Base-by-base conservation (phyloP, 768 basidiomycete species). In the Boletus vermiculosoides region DNA sequence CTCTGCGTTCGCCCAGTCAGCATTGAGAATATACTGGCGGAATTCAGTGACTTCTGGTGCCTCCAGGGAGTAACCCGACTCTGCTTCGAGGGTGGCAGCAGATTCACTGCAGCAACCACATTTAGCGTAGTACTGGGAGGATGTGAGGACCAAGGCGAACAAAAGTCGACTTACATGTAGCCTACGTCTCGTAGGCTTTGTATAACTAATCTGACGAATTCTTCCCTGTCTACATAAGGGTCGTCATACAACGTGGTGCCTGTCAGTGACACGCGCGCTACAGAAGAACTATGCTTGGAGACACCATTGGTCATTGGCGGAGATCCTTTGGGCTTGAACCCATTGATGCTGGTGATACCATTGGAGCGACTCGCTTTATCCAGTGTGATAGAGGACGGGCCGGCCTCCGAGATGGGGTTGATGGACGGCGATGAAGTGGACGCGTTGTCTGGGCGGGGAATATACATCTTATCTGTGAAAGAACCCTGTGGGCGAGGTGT, bases 121-220 rank as follows among this genome's bases (percentile, higher is more conserved):
- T 57, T 70, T 42, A 63, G 57, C 56, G 40, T 58, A 55, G 25
- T 25, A 22, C 28, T 20, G 45, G 49, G 31, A 36, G 31, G 50
- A 50, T 20, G 30, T 65, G 53, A 44, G n/a, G 58, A 63, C 47
- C 49, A 54, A 42, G 28, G 50, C 31, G 45, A 50, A 51, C 44
- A 30, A 44, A 57, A 20, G 6, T 5, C 2, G 37, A 77, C 85
- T 71, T 63, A 87, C 85, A 77, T 76, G 60, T 87, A 87, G 44
- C 94, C 94, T 49, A 94, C 88, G 72, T 97, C 94, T 66, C 90
- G 80, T 62, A 98, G 73, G 63, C 88, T 92, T 71, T 98, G 94
- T 58, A 97, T 81, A 52, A 94, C 86, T 45, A 98, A 75, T 64
- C 94, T 80, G 49, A 96, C 86, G 69, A 92, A 94, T 72, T 97